Conservation (phyloP, 768 basidiomycete genomes). For the Glaciozyma antarctica region DNA sequence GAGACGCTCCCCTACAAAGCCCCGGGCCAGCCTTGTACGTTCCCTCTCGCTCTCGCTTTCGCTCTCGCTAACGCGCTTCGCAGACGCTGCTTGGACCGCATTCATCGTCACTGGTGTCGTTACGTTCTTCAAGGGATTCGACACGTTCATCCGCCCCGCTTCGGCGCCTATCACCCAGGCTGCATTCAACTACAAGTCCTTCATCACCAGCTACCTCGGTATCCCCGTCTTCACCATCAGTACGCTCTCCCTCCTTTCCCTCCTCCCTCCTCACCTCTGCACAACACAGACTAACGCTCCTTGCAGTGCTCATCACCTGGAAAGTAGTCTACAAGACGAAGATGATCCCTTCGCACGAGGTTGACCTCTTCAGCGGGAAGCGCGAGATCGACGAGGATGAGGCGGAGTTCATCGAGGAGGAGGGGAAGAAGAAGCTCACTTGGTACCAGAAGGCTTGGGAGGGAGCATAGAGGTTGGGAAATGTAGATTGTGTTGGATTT, state of each 20-base stretch:
- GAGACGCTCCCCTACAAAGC: conserved; percentile 40
- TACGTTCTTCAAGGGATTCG: conserved; percentile 35
- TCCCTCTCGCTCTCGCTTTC: too few relatives aligned
- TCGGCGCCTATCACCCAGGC: background rate
- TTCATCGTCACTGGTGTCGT: conserved; percentile 30
- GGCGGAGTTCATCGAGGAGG: conserved; percentile 13
- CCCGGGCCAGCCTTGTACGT: conserved; percentile 46
- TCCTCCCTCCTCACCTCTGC: too few relatives aligned
- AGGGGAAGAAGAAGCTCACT: background rate
- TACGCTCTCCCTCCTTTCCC: conserved; percentile 28
- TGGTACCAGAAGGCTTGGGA: background rate
- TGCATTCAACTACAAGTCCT: conserved; percentile 18
- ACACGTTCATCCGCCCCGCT: conserved; percentile 16
- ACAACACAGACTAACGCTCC: too few relatives aligned
- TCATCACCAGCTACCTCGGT: conserved; percentile 40
- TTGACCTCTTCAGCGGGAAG: conserved; percentile 32
- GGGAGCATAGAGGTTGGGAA: background rate
- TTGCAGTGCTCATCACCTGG: conserved; percentile 4
- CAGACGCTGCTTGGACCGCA: conserved; percentile 11
- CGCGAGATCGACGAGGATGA: conserved; percentile 32
- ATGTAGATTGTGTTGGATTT: too few relatives aligned
- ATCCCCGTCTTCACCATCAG: conserved; percentile 7
- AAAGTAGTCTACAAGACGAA: conserved; percentile 30
- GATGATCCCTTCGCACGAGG: conserved; percentile 20
- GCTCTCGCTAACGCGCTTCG: too few relatives aligned